Base-by-base conservation (phyloP, 1,139 yeast species). In the Blastobotrys capitulatus region DNA sequence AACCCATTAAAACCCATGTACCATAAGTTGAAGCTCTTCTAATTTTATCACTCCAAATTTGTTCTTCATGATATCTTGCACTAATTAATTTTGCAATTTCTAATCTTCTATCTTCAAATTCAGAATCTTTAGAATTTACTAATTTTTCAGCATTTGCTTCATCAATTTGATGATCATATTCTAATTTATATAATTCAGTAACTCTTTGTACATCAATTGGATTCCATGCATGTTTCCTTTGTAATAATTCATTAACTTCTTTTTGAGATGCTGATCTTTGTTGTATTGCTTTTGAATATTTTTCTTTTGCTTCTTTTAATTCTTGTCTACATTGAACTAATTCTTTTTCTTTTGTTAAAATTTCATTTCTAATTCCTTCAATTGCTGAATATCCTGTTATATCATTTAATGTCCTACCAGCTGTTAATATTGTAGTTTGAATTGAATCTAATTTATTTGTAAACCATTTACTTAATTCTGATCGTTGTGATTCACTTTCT, bases 21-120 rank as follows among this genome's bases (percentile, higher is more conserved):
- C 97, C 98, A 95, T 96, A 94, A 0, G 98, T 90, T 9, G 96
- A 87, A 2, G 95, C 89, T 54, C 94, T 76, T 55, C 98, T 73
- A 53, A 92, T 92, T 66, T 90, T 90, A 67, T 94, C 98, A 4
- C 96, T 87, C 98, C 98, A 94, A 4, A 92, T 82, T 67, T 94
- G 98, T 61, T 94, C 99, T 63, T 94, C 98, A 56, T 92, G 96
- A 61, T 94, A 94, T 57, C 97, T 71, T 1, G 92, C 82, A 59
- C 90, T 73, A 34, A 94, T 92, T 58, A 87, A 83, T 54, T 82
- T 82, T 6, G 90, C 83, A 43, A 90, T 69, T 53, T 77, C 78
- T 42, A 80, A 75, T 57, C 86, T 94, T 7, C 84, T 68, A 3
- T 82, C 80, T 53, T 90, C 97, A 37, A 85, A 86, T 48, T 65